Conservation (phyloP, 257 asterid species). For the Solanum virginianum region DNA sequence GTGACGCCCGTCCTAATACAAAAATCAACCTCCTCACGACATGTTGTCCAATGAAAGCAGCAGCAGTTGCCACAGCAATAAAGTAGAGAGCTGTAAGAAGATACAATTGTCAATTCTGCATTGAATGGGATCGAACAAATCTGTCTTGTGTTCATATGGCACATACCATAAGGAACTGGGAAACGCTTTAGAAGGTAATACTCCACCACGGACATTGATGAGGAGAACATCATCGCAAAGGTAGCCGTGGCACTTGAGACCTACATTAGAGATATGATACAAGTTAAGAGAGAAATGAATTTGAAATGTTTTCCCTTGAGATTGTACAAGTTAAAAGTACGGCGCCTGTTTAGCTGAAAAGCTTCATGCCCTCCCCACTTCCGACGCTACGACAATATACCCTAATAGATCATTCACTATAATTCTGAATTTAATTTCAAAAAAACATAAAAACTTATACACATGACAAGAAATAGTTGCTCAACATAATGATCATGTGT, state of each 20-base stretch:
- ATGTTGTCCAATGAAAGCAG: constrained; percentile 90
- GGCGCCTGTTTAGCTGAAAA: no score
- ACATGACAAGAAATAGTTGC: no score
- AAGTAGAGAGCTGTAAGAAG: constrained; percentile 61
- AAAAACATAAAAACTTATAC: no score
- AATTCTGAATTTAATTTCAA: no score
- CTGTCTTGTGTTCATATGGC: background rate
- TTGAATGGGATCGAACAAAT: background rate
- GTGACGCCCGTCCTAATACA: constrained; percentile 76
- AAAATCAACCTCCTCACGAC: constrained; percentile 57
- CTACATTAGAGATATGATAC: no score
- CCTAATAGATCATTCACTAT: no score
- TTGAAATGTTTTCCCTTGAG: no score
- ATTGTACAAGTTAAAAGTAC: no score
- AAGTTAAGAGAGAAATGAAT: background rate
- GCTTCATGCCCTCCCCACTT: no score
- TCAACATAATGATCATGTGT: no score
- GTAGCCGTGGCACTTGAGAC: constrained; percentile 99
- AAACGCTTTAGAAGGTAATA: constrained; percentile 85
- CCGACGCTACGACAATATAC: no score
- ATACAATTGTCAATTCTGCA: background rate
- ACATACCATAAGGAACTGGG: constrained; percentile 88
- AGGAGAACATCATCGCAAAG: constrained; percentile 96
- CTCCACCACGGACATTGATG: constrained; percentile 96
- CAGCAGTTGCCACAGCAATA: constrained; percentile 57